A percentile compares a stretch with the other conserved stretches of the same genome.
Conservation (phyloP, 2,329 filamentous ascomycete species). For the Mycocentrospora acerina region DNA sequence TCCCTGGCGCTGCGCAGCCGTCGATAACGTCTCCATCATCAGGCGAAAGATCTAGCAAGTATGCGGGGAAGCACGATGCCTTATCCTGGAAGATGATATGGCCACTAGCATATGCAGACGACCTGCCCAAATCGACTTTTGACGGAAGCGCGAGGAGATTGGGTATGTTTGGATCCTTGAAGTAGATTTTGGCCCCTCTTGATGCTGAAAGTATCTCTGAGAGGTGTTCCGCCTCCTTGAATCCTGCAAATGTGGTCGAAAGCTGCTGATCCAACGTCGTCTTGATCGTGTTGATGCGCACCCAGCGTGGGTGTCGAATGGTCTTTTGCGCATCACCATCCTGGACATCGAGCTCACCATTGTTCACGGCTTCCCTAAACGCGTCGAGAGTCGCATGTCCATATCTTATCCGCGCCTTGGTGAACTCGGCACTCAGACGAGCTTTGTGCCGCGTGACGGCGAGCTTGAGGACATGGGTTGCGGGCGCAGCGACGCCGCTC, state of each 20-base stretch:
- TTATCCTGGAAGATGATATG: constrained; percentile 92
- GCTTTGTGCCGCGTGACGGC: constrained; percentile 79
- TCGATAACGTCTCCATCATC: constrained; percentile 81
- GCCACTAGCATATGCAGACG: constrained; percentile 71
- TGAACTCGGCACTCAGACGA: constrained; percentile 78
- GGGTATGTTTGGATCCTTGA: constrained; percentile 79
- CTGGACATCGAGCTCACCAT: constrained; percentile 31
- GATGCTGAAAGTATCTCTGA: constrained; percentile 54
- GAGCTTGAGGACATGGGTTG: constrained; percentile 73
- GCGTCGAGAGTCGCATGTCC: constrained; percentile 68
- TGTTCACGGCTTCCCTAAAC: constrained; percentile 61
- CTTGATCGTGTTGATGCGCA: constrained; percentile 80
- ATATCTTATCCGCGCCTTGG: constrained; percentile 71
- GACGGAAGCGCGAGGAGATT: constrained; percentile 79
- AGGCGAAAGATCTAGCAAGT: constrained; percentile 70
- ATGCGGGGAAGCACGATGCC: constrained; percentile 94
- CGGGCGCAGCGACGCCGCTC: constrained; percentile 77
- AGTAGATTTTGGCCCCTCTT: constrained; percentile 55
- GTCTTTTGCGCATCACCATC: constrained; percentile 45
- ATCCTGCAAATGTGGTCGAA: constrained; percentile 70
- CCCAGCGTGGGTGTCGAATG: constrained; percentile 77
- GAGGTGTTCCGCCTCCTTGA: constrained; percentile 59
- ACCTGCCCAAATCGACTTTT: constrained; percentile 69
- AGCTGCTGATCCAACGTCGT: constrained; percentile 71
- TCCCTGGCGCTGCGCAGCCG: constrained; percentile 90